Conservation (phyloP, 2,329 filamentous ascomycete species). For the Fusarium torreyae region DNA sequence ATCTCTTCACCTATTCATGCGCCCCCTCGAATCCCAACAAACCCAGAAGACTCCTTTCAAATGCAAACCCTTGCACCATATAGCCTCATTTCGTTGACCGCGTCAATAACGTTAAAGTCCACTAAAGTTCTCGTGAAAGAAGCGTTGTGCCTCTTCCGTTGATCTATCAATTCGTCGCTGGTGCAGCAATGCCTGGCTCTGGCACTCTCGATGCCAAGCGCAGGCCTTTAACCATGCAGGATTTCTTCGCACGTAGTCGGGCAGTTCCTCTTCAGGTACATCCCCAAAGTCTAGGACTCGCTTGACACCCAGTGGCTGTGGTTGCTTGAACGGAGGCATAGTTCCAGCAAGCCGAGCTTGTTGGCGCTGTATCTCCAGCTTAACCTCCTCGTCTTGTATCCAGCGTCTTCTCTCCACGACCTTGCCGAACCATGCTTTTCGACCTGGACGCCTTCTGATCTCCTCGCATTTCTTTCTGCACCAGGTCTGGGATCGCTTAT, state of each 20-base stretch:
- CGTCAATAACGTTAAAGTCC: slow-evolving; percentile 1
- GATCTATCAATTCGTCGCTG: slow-evolving; percentile 33
- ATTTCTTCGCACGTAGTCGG: slow-evolving; percentile 61
- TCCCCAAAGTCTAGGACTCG: slow-evolving; percentile 57
- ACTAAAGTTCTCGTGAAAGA: slow-evolving; percentile 33
- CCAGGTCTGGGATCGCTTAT: slow-evolving; percentile 63
- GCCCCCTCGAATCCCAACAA: background rate
- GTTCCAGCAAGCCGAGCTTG: slow-evolving; percentile 19
- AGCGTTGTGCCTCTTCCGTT: slow-evolving; percentile 45
- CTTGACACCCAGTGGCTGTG: slow-evolving; percentile 51
- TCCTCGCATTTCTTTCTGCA: slow-evolving; percentile 64
- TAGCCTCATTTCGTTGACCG: background rate
- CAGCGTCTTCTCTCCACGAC: slow-evolving; percentile 58
- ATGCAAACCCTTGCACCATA: background rate
- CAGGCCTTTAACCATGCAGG: slow-evolving; percentile 62
- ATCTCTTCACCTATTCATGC: background rate
- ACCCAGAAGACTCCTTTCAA: background rate
- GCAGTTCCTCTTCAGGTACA: slow-evolving; percentile 58
- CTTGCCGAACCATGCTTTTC: slow-evolving; percentile 68
- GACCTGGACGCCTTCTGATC: slow-evolving; percentile 63
- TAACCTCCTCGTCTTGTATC: slow-evolving; percentile 46
- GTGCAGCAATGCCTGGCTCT: slow-evolving; percentile 31
- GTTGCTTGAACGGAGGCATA: slow-evolving; percentile 45
- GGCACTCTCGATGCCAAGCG: slow-evolving; percentile 55
- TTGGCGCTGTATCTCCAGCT: slow-evolving; percentile 29